Conservation (phyloP, 1,284 basidiomycete genomes). For the Puccinia horiana region DNA sequence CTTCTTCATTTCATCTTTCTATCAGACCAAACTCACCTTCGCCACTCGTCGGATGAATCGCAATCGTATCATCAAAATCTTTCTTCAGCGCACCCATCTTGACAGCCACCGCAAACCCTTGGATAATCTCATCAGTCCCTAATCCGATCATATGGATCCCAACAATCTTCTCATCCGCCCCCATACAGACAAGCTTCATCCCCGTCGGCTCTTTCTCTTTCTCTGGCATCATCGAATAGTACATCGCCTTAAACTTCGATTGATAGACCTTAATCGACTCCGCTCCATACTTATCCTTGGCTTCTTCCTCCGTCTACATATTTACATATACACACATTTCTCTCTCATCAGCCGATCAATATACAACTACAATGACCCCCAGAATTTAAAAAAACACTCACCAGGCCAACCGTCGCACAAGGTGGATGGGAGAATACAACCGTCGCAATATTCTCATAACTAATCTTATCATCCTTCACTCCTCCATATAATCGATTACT, state of each 20-base stretch:
- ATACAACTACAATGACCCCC: neutral
- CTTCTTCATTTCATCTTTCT: too few relatives aligned
- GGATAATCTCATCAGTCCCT: slow-evolving; percentile 80
- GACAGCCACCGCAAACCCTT: slow-evolving; percentile 90
- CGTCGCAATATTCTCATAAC: slow-evolving; percentile 82
- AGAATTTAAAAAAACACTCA: slow-evolving; percentile 6
- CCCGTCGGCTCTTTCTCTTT: slow-evolving; percentile 78
- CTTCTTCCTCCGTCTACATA: slow-evolving; percentile 74
- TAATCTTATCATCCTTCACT: slow-evolving; percentile 77
- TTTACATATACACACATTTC: neutral
- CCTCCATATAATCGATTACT: slow-evolving; percentile 88
- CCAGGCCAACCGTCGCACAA: slow-evolving; percentile 82
- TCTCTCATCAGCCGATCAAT: neutral
- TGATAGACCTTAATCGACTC: slow-evolving; percentile 80
- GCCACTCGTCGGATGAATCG: slow-evolving; percentile 71
- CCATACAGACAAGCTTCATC: slow-evolving; percentile 85
- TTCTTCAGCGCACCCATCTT: slow-evolving; percentile 80
- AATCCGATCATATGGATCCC: slow-evolving; percentile 89
- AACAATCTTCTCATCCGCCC: slow-evolving; percentile 87
- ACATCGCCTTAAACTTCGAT: slow-evolving; percentile 67
- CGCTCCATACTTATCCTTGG: slow-evolving; percentile 79
- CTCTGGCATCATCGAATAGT: slow-evolving; percentile 82
- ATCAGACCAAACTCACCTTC: slow-evolving; percentile 26
- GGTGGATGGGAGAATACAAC: slow-evolving; percentile 89
- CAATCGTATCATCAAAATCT: slow-evolving; percentile 83